phyloP scores from a whole-genome alignment of 805 yeast genomes.

The Wickerhamiella sorbophila region DNA sequence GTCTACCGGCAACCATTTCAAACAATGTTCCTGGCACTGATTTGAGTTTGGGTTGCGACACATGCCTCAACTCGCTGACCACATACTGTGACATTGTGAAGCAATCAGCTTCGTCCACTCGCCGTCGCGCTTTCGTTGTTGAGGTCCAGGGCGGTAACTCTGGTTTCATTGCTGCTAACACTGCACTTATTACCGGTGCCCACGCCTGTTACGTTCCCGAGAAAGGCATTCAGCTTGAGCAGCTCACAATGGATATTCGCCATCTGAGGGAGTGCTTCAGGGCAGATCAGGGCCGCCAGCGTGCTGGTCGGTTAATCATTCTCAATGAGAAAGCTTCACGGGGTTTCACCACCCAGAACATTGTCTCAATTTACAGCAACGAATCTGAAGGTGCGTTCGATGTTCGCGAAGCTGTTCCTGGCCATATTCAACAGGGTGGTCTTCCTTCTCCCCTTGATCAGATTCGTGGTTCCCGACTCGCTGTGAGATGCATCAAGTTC shows the following conservation, averaged over 20 bases:
- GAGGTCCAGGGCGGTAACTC: constrained; percentile 98
- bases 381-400: constrained; percentile 69
- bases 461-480: constrained; percentile 75
- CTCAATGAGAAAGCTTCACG: constrained; percentile 73
- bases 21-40: constrained; percentile 99
- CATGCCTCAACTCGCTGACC: constrained; percentile 83
- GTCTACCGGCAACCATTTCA: constrained; percentile 90
- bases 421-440: constrained; percentile 97
- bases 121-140: constrained; percentile 88
- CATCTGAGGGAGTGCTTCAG: constrained; percentile 53
- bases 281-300: constrained; percentile 60
- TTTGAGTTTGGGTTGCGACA: constrained; percentile 87
- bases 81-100: constrained; percentile 91
- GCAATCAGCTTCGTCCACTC: constrained; percentile 86
- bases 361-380: constrained; percentile 72
- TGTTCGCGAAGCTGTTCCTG: constrained; percentile 90
- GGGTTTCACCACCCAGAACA: constrained; percentile 65
- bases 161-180: constrained; percentile 81
- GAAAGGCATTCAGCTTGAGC: constrained; percentile 51
- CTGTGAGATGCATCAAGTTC: constrained; percentile 78
- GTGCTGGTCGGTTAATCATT: constrained; percentile 74
- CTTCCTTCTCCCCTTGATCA: constrained; percentile 91
- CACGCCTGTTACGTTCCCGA: constrained; percentile 87
- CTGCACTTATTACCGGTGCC: constrained; percentile 81
- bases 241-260: constrained; percentile 62